Evolutionary conservation across 202 grass and related monocot species (phyloP), one percentile per base, ranked within the genome.

Genomic region (Panicum virgatum): DNA sequence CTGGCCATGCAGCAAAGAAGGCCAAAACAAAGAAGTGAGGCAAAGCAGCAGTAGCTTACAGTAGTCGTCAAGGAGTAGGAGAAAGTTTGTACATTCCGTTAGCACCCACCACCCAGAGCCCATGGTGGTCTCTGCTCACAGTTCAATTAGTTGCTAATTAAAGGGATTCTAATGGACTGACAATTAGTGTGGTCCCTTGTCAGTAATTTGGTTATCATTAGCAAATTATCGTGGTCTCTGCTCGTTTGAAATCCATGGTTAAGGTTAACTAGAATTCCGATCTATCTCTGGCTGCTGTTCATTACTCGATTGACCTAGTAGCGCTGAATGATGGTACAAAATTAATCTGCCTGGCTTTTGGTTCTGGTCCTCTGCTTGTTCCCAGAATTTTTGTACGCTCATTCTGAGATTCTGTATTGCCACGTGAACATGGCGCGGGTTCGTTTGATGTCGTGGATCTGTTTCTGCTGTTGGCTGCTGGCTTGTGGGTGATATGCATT

Each of bases 1-100:
- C 93, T 46, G 96, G 96, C 16, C 93, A 96, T 89, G 91, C 85
- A 2, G 54, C 59, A 30, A 96, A 91, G 81, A 86, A 86, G 80
- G 12, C 14, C 9, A 90, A 77, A 72, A 67, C 80, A 40, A 80
- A 67, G 75, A 57, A 19, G 25, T 75, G 73, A 86, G 80, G 75
- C 20, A 39, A 66, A 58, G 50, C 60, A 58, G 22, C 48, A 26
- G 56, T n/a, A 79, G 54, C 22, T 74, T 47, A 62, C 80, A 39
- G 34, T 43, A 68, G 53, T 74, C 19, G 3, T 45, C n/a, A n/a
- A n/a, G n/a, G n/a, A 58, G 52, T 29, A 69, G 66, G 47, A 37
- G 48, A 63, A 69, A 60, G 23, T 45, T 51, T 89, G 82, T 86
- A 77, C 13, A 92, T 85, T 89, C 74, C 42, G 36, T 66, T 78